Evolutionary conservation across 306 rosid species (phyloP).

Genomic region (Citrullus amarus): DNA sequence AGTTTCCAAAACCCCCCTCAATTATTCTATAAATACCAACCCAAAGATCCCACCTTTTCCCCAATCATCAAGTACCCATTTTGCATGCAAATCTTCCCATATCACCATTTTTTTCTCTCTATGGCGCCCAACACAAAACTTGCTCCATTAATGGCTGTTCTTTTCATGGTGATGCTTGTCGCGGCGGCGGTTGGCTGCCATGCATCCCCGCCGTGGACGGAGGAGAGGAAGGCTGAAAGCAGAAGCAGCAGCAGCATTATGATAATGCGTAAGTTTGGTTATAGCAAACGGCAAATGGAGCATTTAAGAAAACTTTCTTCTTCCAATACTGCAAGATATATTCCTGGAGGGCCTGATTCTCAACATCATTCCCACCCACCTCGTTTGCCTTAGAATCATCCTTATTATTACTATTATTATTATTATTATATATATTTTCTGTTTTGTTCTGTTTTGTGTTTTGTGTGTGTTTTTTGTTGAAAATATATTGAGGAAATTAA

Average conservation of each 20-base stretch:
- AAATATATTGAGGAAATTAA: too few relatives aligned
- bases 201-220: background rate
- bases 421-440: too few relatives aligned
- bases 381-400: background rate
- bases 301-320: background rate
- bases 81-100: background rate
- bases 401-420: too few relatives aligned
- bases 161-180: background rate
- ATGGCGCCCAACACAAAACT: background rate
- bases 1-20: background rate
- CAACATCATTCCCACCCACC: constrained; percentile 6
- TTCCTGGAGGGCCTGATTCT: constrained; percentile 14
- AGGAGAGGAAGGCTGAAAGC: background rate
- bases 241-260: background rate
- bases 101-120: background rate
- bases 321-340: background rate
- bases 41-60: background rate
- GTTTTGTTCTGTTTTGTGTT: background rate
- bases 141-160: background rate
- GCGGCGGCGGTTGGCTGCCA: background rate
- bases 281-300: background rate
- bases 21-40: background rate
- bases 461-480: too few relatives aligned
- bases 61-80: background rate
- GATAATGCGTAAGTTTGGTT: background rate